Conservation (phyloP, 78 protist species). For the Tieghemostelium lacteum region DNA sequence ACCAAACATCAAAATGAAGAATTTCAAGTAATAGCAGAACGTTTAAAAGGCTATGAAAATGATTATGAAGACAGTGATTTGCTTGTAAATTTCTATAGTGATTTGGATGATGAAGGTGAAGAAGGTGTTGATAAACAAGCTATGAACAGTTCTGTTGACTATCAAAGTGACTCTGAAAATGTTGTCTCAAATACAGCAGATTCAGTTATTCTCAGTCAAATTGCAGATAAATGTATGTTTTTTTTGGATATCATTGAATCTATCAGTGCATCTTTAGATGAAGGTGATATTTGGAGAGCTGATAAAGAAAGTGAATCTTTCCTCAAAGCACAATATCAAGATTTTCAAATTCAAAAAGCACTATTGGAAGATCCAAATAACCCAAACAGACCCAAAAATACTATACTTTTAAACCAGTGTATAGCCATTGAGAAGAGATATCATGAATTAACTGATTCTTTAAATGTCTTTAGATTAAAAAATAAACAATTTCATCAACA, state of each 20-base stretch:
- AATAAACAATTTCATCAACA: background rate
- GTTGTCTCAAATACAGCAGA: too few relatives aligned
- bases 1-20: too few relatives aligned
- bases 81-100: background rate
- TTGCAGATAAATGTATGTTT: too few relatives aligned
- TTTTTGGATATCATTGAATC: slow-evolving; percentile 16
- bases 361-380: background rate
- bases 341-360: background rate
- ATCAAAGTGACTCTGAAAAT: too few relatives aligned
- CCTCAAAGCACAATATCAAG: background rate
- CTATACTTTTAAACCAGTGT: slow-evolving; percentile 8
- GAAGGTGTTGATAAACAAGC: background rate
- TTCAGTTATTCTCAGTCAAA: too few relatives aligned
- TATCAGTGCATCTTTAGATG: background rate
- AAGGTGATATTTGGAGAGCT: slow-evolving; percentile 40
- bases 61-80: background rate
- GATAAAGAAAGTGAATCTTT: slow-evolving; percentile 13
- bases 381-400: background rate
- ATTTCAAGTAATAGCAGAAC: too few relatives aligned
- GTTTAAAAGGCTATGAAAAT: too few relatives aligned
- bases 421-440: slow-evolving; percentile 1
- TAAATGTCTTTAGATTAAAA: background rate
- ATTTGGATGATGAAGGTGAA: background rate
- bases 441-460: background rate
- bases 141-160: background rate